Conservation (phyloP, 345 rosid species). For the Salix caprea region DNA sequence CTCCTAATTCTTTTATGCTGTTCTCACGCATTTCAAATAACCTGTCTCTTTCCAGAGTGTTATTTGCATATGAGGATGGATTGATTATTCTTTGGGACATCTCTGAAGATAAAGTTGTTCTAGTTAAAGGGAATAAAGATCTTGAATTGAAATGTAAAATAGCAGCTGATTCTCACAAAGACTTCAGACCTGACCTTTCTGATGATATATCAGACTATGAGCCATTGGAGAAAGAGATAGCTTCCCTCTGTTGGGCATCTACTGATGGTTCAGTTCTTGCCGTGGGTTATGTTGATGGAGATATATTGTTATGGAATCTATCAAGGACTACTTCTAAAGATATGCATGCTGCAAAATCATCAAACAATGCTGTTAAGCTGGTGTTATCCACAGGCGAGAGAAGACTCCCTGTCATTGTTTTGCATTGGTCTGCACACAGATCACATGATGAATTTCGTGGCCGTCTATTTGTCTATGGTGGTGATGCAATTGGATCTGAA, state of each 20-base stretch:
- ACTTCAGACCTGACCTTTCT: constrained; percentile 1
- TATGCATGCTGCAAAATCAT: constrained; percentile 5
- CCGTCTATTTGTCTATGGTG: constrained; percentile 33
- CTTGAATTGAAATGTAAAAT: constrained; percentile 20
- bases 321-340: constrained; percentile 11
- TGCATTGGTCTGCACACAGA: constrained; percentile 27
- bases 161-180: constrained; percentile 9
- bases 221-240: constrained; percentile 24
- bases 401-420: constrained; percentile 30
- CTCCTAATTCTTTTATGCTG: background rate
- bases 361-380: constrained; percentile 24
- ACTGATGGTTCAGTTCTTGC: constrained; percentile 27
- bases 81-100: constrained; percentile 26
- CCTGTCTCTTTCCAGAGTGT: constrained; percentile 14
- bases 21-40: background rate
- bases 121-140: constrained; percentile 24
- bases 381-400: constrained; percentile 21
- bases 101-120: constrained; percentile 21
- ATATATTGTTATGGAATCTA: constrained; percentile 27
- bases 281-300: constrained; percentile 33
- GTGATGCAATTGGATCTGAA: constrained; percentile 36
- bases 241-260: constrained; percentile 33
- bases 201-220: constrained; percentile 16
- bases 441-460: constrained; percentile 14
- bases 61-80: constrained; percentile 29